phyloP scores from a whole-genome alignment of 768 basidiomycete species.

The Amanita phalloides region DNA sequence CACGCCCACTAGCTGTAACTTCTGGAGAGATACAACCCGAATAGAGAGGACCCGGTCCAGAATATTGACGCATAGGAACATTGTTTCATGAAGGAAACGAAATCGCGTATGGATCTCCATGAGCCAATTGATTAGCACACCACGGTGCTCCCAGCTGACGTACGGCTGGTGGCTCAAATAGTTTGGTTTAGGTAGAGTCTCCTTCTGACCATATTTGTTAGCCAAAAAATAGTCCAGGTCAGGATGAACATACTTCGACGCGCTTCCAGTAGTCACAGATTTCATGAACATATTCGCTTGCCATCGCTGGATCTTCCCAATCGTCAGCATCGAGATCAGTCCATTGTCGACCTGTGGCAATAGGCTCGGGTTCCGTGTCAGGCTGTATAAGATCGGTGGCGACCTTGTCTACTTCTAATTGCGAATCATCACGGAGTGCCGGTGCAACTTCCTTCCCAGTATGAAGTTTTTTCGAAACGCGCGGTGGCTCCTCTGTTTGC shows the following conservation, averaged over 20 bases:
- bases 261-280: conserved; percentile 80
- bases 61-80: conserved; percentile 84
- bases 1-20: conserved; percentile 87
- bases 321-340: conserved; percentile 85
- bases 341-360: conserved; percentile 46
- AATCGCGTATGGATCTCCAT: conserved; percentile 86
- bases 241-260: conserved; percentile 49
- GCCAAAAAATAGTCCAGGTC: background rate
- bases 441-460: conserved; percentile 29
- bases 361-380: conserved; percentile 20
- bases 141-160: conserved; percentile 84
- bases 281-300: conserved; percentile 82
- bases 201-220: conserved; percentile 32
- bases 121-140: conserved; percentile 87
- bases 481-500: conserved; percentile 37
- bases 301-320: conserved; percentile 83
- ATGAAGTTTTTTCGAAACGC: conserved; percentile 52
- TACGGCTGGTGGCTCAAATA: conserved; percentile 83
- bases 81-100: conserved; percentile 79
- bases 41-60: conserved; percentile 64
- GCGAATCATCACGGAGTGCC: conserved; percentile 24
- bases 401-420: conserved; percentile 24
- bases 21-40: conserved; percentile 69
- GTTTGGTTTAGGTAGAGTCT: conserved; percentile 68
- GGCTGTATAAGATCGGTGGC: conserved; percentile 25